phyloP scores from a whole-genome alignment of 768 basidiomycete genomes.

The Lenzites betulinus region DNA sequence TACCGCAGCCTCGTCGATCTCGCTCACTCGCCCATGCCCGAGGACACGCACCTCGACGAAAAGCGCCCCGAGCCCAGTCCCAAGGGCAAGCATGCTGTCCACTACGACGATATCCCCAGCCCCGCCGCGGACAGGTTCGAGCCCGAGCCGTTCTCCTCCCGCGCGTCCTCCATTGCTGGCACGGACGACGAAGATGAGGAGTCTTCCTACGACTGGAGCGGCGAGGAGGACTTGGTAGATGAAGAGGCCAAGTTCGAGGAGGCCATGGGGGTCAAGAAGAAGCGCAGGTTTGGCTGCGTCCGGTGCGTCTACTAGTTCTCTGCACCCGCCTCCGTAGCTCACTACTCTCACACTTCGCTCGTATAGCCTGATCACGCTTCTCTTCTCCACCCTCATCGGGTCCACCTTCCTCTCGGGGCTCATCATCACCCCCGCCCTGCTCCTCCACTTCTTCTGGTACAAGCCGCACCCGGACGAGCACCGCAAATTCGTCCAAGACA shows the following conservation, averaged over 20 bases:
- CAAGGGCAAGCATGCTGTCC: constrained; percentile 46
- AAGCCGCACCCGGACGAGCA: constrained; percentile 55
- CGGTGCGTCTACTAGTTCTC: constrained; percentile 43
- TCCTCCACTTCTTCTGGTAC: constrained; percentile 74
- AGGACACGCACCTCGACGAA: constrained; percentile 26
- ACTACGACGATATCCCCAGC: constrained; percentile 49
- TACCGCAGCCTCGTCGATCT: constrained; percentile 28
- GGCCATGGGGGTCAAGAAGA: constrained; percentile 54
- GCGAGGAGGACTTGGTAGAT: constrained; percentile 73
- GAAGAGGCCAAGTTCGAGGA: constrained; percentile 68
- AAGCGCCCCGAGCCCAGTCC: constrained; percentile 18
- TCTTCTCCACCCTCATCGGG: constrained; percentile 75
- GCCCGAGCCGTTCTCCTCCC: constrained; percentile 31
- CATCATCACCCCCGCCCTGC: constrained; percentile 59
- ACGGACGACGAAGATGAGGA: constrained; percentile 64
- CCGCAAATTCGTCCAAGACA: constrained; percentile 62
- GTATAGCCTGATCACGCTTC: constrained; percentile 54
- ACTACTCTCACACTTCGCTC: too few relatives aligned
- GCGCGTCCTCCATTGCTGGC: constrained; percentile 46
- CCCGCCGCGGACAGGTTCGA: constrained; percentile 24
- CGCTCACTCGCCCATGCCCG: constrained; percentile 23
- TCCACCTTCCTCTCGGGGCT: constrained; percentile 65
- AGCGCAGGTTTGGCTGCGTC: constrained; percentile 50
- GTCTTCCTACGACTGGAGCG: constrained; percentile 74
- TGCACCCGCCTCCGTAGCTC: too few relatives aligned